Percentiles rank a stretch among this genome's conserved stretches.
Conservation (phyloP, 441 rosid genomes). For the Gossypium davidsonii region DNA sequence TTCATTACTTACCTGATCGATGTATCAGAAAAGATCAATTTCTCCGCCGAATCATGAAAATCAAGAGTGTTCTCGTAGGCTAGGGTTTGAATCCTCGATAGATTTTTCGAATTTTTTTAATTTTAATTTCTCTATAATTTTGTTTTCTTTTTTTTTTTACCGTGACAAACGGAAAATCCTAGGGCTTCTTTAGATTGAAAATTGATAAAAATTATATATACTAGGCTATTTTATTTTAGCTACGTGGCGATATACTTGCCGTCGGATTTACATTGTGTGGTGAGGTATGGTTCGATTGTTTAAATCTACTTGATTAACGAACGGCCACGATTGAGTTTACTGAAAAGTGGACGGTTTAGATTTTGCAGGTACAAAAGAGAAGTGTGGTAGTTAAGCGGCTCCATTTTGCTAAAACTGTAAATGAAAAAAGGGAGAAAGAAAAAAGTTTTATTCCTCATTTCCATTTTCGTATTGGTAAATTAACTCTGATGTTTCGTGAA, state of each 20-base stretch:
- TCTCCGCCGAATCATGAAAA: conserved; percentile 27
- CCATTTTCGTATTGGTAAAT: not conserved
- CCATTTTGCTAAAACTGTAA: conserved; percentile 11
- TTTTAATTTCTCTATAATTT: conserved; percentile 31
- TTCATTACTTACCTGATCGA: conserved; percentile 41
- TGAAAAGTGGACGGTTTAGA: conserved; percentile 28
- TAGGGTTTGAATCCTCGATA: conserved; percentile 35
- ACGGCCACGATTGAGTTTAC: conserved; percentile 15
- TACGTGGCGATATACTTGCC: conserved; percentile 15
- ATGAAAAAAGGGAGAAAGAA: not conserved
- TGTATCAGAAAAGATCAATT: conserved; percentile 27
- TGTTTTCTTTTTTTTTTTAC: conserved; percentile 18
- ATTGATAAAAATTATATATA: conserved; percentile 1
- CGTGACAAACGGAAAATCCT: conserved; percentile 35
- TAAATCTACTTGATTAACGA: not conserved
- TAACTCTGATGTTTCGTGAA: not conserved
- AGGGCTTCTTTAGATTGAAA: conserved; percentile 63
- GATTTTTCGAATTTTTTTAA: conserved; percentile 27
- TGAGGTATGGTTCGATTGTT: conserved; percentile 14
- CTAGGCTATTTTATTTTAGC: not conserved
- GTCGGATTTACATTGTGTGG: conserved; percentile 20
- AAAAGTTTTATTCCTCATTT: conserved; percentile 9
- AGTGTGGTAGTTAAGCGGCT: conserved; percentile 20
- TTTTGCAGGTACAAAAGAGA: conserved; percentile 9
- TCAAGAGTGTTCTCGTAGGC: conserved; percentile 30